phyloP scores from a whole-genome alignment of 176 grass and related monocot species.

The Cenchrus purpureus region DNA sequence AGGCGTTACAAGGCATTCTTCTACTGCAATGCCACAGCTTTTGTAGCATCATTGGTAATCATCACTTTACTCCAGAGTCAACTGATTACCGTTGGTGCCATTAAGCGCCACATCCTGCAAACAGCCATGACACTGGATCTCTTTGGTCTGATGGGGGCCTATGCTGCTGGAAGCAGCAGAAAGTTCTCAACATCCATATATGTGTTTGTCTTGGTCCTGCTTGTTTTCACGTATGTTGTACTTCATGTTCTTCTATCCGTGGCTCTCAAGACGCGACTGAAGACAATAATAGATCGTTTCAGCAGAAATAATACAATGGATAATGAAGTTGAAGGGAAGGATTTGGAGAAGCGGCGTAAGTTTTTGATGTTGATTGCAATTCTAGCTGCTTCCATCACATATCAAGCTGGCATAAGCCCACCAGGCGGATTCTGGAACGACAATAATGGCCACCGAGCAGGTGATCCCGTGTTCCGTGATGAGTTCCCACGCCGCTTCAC shows the following conservation, averaged over 20 bases:
- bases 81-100: slow-evolving; percentile 17
- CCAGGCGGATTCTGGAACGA: slow-evolving; percentile 56
- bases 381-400: slow-evolving; percentile 55
- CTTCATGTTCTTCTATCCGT: slow-evolving; percentile 46
- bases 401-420: slow-evolving; percentile 54
- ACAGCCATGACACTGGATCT: slow-evolving; percentile 52
- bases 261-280: slow-evolving; percentile 11
- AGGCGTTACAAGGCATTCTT: slow-evolving; percentile 57
- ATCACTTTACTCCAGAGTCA: slow-evolving; percentile 55
- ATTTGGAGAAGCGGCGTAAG: slow-evolving; percentile 42
- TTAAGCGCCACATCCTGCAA: slow-evolving; percentile 48
- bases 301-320: background rate
- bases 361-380: slow-evolving; percentile 57
- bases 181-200: slow-evolving; percentile 44
- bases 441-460: slow-evolving; percentile 26
- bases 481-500: slow-evolving; percentile 37
- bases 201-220: slow-evolving; percentile 37
- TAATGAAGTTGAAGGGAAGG: background rate
- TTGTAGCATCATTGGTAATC: slow-evolving; percentile 62
- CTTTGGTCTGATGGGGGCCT: slow-evolving; percentile 65
- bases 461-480: slow-evolving; percentile 36
- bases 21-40: slow-evolving; percentile 61
- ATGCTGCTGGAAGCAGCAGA: slow-evolving; percentile 52
- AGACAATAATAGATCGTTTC: background rate
- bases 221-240: slow-evolving; percentile 46